Conservation (phyloP, 2,329 filamentous ascomycete species). For the Verticillium zaregamsianum region DNA sequence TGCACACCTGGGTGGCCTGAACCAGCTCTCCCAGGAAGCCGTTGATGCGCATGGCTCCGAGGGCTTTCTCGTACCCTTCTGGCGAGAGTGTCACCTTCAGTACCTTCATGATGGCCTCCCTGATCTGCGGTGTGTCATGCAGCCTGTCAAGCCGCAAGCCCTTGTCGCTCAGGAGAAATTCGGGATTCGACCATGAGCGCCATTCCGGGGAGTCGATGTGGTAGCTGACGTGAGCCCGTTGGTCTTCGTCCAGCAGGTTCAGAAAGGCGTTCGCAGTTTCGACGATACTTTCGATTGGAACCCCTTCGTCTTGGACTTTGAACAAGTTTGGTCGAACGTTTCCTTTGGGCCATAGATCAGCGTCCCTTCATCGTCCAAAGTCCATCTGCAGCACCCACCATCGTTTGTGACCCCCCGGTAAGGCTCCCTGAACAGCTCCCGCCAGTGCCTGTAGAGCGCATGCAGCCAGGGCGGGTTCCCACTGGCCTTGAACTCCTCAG, state of each 20-base stretch:
- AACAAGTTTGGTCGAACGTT: constrained; percentile 51
- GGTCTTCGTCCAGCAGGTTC: constrained; percentile 38
- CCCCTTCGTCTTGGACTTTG: constrained; percentile 57
- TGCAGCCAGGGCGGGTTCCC: constrained; percentile 65
- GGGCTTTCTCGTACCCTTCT: constrained; percentile 67
- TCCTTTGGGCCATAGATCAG: constrained; percentile 28
- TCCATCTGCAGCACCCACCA: constrained; percentile 35
- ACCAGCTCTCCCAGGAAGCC: constrained; percentile 70
- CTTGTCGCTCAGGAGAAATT: constrained; percentile 65
- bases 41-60: constrained; percentile 69
- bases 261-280: constrained; percentile 43
- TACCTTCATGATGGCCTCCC: constrained; percentile 48
- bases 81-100: constrained; percentile 57
- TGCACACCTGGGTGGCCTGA: constrained; percentile 58
- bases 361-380: constrained; percentile 4
- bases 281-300: constrained; percentile 56
- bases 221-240: constrained; percentile 46
- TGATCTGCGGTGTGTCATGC: constrained; percentile 23
- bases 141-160: constrained; percentile 67
- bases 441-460: constrained; percentile 56
- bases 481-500: constrained; percentile 52
- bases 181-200: constrained; percentile 68
- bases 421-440: constrained; percentile 57
- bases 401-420: constrained; percentile 68
- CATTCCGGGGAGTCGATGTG: constrained; percentile 68